Conservation (phyloP, 2,329 filamentous ascomycete genomes). For the Fusarium mangiferae region DNA sequence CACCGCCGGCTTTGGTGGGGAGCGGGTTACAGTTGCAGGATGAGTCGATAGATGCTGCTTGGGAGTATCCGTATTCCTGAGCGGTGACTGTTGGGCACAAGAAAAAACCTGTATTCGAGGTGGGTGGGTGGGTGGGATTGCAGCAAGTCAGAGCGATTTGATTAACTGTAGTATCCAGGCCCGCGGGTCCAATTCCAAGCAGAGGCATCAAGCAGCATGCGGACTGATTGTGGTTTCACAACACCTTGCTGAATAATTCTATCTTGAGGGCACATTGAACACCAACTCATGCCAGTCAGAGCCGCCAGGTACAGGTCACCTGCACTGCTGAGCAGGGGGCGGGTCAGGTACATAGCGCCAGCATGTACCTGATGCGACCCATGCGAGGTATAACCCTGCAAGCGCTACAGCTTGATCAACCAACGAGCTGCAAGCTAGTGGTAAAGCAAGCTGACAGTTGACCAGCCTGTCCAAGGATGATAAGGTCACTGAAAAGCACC, state of each 20-base stretch:
- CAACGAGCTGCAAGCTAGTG: conserved; percentile 26
- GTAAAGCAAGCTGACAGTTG: conserved; percentile 27
- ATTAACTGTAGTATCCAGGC: conserved; percentile 21
- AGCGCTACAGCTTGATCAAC: conserved; percentile 36
- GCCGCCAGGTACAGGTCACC: conserved; percentile 53
- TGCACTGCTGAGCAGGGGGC: conserved; percentile 48
- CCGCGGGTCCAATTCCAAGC: conserved; percentile 21
- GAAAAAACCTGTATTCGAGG: conserved; percentile 8
- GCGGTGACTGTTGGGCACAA: conserved; percentile 26
- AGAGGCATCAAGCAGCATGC: conserved; percentile 10
- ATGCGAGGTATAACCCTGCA: conserved; percentile 39
- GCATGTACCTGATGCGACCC: conserved; percentile 43
- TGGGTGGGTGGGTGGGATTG: conserved; percentile 22
- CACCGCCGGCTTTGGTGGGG: conserved; percentile 26
- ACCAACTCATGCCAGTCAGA: conserved; percentile 34
- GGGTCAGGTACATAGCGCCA: conserved; percentile 49
- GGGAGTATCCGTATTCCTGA: conserved; percentile 28
- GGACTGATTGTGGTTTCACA: conserved; percentile 21
- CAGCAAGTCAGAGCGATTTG: conserved; percentile 8
- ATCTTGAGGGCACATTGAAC: conserved; percentile 10
- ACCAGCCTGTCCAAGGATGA: conserved; percentile 9
- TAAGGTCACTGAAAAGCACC: background rate
- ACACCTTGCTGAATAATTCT: conserved; percentile 33
- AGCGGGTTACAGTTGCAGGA: conserved; percentile 18
- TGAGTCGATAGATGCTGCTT: conserved; percentile 20